Evolutionary conservation across 1,139 yeast genomes (phyloP).

Genomic region (Saccharomyces pastorianus): DNA sequence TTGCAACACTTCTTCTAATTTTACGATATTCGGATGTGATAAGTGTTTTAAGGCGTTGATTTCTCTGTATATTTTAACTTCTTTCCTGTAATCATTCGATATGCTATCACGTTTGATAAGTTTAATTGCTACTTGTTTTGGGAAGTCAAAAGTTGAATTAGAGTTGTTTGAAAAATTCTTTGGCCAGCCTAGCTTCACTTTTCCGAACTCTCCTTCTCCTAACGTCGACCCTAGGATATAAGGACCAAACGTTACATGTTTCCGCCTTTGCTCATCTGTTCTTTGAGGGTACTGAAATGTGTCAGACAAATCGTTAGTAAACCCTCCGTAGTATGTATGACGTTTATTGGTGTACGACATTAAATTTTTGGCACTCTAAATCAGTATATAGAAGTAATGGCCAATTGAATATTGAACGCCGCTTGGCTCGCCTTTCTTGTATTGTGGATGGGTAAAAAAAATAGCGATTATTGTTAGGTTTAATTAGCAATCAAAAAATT

Average conservation of each 20-base stretch:
- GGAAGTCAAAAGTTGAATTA: conserved; percentile 26
- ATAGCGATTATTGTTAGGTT: neutral
- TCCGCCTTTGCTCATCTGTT: conserved; percentile 13
- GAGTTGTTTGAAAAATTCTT: conserved; percentile 8
- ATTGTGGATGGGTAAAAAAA: neutral
- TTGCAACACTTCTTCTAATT: conserved; percentile 85
- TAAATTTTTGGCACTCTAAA: neutral
- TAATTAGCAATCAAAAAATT: neutral
- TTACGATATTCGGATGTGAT: conserved; percentile 89
- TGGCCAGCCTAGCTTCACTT: conserved; percentile 92
- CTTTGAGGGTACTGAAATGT: conserved; percentile 3
- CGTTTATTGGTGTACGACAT: conserved; percentile 9
- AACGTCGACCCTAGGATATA: conserved; percentile 83
- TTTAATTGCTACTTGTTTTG: conserved; percentile 89
- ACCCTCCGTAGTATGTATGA: conserved; percentile 23
- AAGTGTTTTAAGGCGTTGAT: conserved; percentile 80
- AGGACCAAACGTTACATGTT: conserved; percentile 64
- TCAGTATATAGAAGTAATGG: neutral
- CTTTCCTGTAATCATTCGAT: conserved; percentile 73
- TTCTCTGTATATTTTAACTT: conserved; percentile 84
- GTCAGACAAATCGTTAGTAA: conserved; percentile 7
- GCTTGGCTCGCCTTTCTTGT: neutral
- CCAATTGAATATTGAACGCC: neutral
- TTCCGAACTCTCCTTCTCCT: conserved; percentile 97
- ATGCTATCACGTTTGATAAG: conserved; percentile 80